phyloP scores from a whole-genome alignment of 257 asterid species.

The Nicotiana knightiana region DNA sequence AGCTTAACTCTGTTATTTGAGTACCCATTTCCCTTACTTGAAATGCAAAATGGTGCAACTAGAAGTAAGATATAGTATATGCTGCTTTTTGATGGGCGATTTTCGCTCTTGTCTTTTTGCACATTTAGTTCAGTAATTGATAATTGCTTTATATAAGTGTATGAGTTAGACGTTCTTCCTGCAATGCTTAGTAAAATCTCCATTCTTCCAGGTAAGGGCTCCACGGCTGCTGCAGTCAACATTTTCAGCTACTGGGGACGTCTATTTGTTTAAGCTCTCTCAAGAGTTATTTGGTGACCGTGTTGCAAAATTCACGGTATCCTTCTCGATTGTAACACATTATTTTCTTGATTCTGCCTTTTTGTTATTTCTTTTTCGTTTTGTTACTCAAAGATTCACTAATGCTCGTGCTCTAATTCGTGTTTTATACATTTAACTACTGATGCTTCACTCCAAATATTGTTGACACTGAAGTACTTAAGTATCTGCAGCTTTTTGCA shows the following conservation, averaged over 20 bases:
- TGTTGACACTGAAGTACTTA: conserved; percentile 35
- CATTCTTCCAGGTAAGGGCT: conserved; percentile 50
- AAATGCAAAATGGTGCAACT: background rate
- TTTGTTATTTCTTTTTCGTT: background rate
- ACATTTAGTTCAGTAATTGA: background rate
- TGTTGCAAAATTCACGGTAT: conserved; percentile 79
- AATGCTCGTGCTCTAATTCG: background rate
- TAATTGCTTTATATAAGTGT: background rate
- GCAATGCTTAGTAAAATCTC: background rate
- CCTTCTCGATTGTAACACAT: conserved; percentile 29
- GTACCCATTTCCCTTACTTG: background rate
- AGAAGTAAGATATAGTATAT: background rate
- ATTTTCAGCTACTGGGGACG: conserved; percentile 78
- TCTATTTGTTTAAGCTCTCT: conserved; percentile 66
- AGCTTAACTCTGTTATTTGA: background rate
- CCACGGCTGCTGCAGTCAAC: conserved; percentile 82
- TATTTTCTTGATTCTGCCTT: background rate
- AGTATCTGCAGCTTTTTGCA: conserved; percentile 66
- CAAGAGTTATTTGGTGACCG: conserved; percentile 50
- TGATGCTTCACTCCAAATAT: background rate
- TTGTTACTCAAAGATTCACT: background rate
- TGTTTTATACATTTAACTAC: background rate
- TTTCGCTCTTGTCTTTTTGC: background rate
- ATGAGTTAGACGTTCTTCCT: background rate
- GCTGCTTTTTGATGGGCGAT: background rate